Percentiles rank a stretch among this genome's conserved stretches.
These are phyloP conservation scores for Collybia sp. DNA, from an alignment of 768 basidiomycete species.

Conservation along the genomic window DNA sequence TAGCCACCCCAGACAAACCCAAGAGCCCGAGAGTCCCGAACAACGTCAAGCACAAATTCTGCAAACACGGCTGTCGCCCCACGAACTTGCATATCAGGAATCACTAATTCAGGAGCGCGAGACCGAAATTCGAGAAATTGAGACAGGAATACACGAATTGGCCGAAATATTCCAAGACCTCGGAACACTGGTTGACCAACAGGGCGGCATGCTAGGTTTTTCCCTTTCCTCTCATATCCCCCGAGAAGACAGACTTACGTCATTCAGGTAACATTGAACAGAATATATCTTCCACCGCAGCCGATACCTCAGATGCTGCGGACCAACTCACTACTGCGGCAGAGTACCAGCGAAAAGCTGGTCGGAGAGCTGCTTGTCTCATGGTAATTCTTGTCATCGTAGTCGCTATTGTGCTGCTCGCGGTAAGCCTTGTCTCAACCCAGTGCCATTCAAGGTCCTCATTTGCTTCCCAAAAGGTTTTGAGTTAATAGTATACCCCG, in stretches of 20 bases:
- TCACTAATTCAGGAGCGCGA: conserved; percentile 93
- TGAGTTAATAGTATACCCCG: too few relatives aligned
- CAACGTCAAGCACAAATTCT: conserved; percentile 68
- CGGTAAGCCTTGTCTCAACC: conserved; percentile 54
- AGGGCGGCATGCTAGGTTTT: conserved; percentile 91
- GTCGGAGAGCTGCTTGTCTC: conserved; percentile 83
- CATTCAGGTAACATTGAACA: conserved; percentile 87
- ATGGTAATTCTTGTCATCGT: conserved; percentile 87
- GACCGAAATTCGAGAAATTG: conserved; percentile 92
- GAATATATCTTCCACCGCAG: conserved; percentile 84
- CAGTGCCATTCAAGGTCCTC: not conserved
- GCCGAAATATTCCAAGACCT: conserved; percentile 96
- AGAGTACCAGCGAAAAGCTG: conserved; percentile 93
- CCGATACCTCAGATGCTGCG: conserved; percentile 77
- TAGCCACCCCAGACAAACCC: conserved; percentile 19
- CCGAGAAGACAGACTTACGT: not conserved
- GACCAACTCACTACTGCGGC: conserved; percentile 86
- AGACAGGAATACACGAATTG: conserved; percentile 93
- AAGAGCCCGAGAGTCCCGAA: conserved; percentile 40
- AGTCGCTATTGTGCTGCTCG: conserved; percentile 81
- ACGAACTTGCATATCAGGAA: conserved; percentile 95
- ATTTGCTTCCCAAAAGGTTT: too few relatives aligned
- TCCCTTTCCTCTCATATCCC: not conserved
- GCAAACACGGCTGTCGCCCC: conserved; percentile 75
- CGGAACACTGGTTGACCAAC: conserved; percentile 90